A percentile compares a stretch with the other conserved stretches of the same genome.
phyloP scores from a whole-genome alignment of 306 rosid species.

The Vigna angularis region DNA sequence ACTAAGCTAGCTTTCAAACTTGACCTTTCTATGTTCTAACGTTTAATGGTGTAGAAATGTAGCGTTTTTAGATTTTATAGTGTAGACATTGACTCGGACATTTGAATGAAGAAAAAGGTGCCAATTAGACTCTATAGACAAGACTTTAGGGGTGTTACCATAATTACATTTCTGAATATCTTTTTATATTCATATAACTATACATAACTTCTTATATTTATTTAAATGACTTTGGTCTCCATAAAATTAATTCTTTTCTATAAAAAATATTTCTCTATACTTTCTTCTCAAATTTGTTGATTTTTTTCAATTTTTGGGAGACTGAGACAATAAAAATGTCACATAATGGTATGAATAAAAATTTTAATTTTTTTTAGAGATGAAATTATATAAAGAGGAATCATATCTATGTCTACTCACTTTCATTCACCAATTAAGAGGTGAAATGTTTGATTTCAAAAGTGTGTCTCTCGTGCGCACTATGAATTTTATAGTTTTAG shows the following conservation, averaged over 20 bases:
- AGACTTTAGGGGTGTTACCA: neutral
- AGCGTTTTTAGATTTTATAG: neutral
- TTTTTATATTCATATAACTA: neutral
- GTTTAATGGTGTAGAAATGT: neutral
- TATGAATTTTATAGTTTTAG: neutral
- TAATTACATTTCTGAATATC: constrained; percentile 12
- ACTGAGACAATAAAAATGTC: too few species aligned
- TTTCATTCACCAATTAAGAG: neutral
- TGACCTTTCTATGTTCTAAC: constrained; percentile 29
- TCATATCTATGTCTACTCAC: neutral
- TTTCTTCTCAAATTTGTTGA: too few species aligned
- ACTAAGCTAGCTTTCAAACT: constrained; percentile 10
- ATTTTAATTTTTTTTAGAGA: too few species aligned
- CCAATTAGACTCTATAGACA: neutral
- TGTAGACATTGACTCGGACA: neutral
- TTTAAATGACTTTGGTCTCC: too few species aligned
- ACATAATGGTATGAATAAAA: too few species aligned
- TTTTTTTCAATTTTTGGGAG: too few species aligned
- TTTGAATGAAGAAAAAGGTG: constrained; percentile 8
- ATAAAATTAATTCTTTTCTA: too few species aligned
- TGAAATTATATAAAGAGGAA: too few species aligned
- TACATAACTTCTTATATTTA: neutral
- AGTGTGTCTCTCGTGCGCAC: neutral
- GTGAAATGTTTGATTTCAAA: neutral
- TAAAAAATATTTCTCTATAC: too few species aligned